Conservation (phyloP, 352 stramenopile genomes). For the Phytophthora tentaculata region DNA sequence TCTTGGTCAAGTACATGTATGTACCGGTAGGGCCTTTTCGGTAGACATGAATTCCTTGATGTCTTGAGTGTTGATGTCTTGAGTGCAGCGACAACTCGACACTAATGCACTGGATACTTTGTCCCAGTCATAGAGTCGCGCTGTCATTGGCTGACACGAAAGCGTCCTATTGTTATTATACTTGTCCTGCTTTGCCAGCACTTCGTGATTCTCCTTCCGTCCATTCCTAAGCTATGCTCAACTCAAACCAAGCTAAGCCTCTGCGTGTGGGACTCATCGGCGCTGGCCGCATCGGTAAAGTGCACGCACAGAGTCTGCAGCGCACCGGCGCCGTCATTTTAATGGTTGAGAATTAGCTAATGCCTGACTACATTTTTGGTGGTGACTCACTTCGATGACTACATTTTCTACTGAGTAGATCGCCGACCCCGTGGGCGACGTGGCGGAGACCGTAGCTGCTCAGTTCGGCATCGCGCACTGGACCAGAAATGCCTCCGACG, state of each 20-base stretch:
- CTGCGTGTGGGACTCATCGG: constrained; percentile 74
- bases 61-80: no score
- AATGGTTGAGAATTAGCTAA: constrained; percentile 22
- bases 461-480: constrained; percentile 62
- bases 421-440: constrained; percentile 44
- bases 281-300: constrained; percentile 66
- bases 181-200: constrained; percentile 21
- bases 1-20: not conserved
- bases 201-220: constrained; percentile 18
- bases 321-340: constrained; percentile 49
- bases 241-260: constrained; percentile 32
- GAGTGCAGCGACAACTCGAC: constrained; percentile 8
- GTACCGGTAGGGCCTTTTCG: no score
- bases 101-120: constrained; percentile 2
- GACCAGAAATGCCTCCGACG: constrained; percentile 80
- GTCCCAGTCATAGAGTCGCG: not conserved
- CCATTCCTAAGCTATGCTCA: constrained; percentile 27
- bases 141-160: constrained; percentile 10
- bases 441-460: constrained; percentile 26
- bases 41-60: no score
- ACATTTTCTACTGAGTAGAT: constrained; percentile 45
- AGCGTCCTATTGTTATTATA: constrained; percentile 16
- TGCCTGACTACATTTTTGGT: not conserved
- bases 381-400: constrained; percentile 2
- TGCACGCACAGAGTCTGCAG: constrained; percentile 66